Base-by-base conservation (phyloP, 2,329 filamentous ascomycete species). In the Botryotinia globosa region DNA sequence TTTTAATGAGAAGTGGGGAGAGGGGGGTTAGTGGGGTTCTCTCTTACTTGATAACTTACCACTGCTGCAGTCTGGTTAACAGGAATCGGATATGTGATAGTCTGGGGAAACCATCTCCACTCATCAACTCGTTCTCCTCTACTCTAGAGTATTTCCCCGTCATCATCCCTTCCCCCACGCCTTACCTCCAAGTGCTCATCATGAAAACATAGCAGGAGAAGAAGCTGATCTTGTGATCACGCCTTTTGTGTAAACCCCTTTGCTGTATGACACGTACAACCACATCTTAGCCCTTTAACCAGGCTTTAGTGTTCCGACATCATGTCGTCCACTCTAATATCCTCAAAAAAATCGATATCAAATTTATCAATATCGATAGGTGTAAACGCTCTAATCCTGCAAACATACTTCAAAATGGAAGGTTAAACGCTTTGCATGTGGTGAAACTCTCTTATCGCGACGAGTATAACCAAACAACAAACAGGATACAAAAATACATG, bases 361-460 rank as follows among this genome's bases (percentile, higher is more conserved):
- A 16, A 29, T 42, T 22, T 44, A 39, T 56, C 37, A n/a, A 54
- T 6, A 32, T 12, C 51, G 32, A 22, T 56, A n/a, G 10, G 9
- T 42, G 16, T 25, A 29, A 42, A 42, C 20, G 18, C 34, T 22
- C n/a, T 25, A 56, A 22, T 68, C n/a, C 18, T 68, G 48, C 51
- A 56, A 1, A 42, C 18, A 16, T 25, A 25, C n/a, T 32, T 22
- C 18, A 56, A 32, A 56, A 25, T n/a, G 51, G 48, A 68, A 66
- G 44, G 63, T 66, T 51, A 51, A 66, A 56, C 64, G 34, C 51
- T 32, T 12, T 42, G 39, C 16, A 68, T 58, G 65, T 34, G 29
- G 65, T 68, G 65, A 16, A 68, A 68, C 65, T 32, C 54, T 56
- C 48, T 68, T 68, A 68, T 68, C 65, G 48, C 48, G 16, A 3